Evolutionary conservation across 495 filamentous ascomycete genomes (phyloP).

Genomic region (Aspergillus coremiiformis): DNA sequence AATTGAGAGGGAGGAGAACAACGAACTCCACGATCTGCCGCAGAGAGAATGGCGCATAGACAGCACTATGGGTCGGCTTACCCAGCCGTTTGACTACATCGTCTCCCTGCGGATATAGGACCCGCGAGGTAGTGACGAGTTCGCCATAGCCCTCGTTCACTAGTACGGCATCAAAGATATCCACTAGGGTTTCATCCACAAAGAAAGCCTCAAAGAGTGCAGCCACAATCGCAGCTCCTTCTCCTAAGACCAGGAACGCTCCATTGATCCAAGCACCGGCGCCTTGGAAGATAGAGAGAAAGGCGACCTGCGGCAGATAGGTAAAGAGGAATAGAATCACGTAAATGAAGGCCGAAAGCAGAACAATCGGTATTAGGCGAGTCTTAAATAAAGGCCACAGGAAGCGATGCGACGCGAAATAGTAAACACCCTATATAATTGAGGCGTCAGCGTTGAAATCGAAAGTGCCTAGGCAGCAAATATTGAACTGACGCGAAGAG

Average conservation of each 20-base stretch:
- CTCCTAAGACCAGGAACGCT: conserved; percentile 57
- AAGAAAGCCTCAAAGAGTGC: conserved; percentile 62
- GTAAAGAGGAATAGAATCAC: conserved; percentile 54
- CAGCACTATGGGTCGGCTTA: conserved; percentile 47
- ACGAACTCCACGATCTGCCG: conserved; percentile 73
- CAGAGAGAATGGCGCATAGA: conserved; percentile 61
- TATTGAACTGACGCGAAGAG: conserved; percentile 38
- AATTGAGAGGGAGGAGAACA: conserved; percentile 58
- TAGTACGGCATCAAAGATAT: conserved; percentile 59
- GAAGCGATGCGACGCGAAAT: conserved; percentile 52
- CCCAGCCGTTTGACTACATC: conserved; percentile 51
- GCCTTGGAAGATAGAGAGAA: conserved; percentile 57
- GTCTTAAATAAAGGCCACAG: conserved; percentile 56
- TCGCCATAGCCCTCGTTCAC: conserved; percentile 52
- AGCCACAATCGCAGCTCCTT: conserved; percentile 54
- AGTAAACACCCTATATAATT: conserved; percentile 47
- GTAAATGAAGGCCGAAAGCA: conserved; percentile 55
- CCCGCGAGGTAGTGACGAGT: conserved; percentile 47
- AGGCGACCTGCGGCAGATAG: conserved; percentile 55
- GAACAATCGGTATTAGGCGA: conserved; percentile 50
- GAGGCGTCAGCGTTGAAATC: background rate
- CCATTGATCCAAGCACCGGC: conserved; percentile 54
- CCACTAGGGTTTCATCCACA: conserved; percentile 60
- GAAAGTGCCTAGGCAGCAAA: background rate
- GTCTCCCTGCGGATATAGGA: conserved; percentile 45